These are phyloP conservation scores for Pythium rishiriense DNA, from an alignment of 352 stramenopile species.

Conservation along the genomic window DNA sequence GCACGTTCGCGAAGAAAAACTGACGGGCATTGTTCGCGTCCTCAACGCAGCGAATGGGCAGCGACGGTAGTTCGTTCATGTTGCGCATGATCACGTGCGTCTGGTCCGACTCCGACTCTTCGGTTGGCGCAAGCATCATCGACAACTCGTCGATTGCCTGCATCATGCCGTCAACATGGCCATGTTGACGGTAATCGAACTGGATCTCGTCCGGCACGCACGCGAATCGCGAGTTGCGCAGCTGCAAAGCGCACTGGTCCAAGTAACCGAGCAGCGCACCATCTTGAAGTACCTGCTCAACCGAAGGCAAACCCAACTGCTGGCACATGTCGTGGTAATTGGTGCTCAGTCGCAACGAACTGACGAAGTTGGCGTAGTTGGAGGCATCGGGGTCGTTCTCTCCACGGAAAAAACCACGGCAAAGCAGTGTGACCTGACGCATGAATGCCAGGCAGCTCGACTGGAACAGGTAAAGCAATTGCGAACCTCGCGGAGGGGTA, in stretches of 20 bases:
- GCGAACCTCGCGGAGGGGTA: conserved; percentile 42
- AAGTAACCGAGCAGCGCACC: conserved; percentile 55
- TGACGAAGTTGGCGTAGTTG: conserved; percentile 81
- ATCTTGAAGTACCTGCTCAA: conserved; percentile 59
- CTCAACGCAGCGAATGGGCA: conserved; percentile 53
- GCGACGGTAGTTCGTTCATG: conserved; percentile 45
- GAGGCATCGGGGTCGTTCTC: conserved; percentile 74
- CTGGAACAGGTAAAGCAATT: conserved; percentile 72
- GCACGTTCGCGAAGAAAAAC: conserved; percentile 68
- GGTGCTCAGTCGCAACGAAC: conserved; percentile 67
- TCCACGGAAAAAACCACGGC: conserved; percentile 73
- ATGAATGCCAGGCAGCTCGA: conserved; percentile 75
- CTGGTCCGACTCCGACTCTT: conserved; percentile 22
- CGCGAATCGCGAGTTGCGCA: conserved; percentile 47
- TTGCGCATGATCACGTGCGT: conserved; percentile 44
- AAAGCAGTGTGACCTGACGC: conserved; percentile 76
- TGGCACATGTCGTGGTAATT: conserved; percentile 78
- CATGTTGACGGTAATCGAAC: conserved; percentile 54
- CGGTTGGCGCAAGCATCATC: not conserved
- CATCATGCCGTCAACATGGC: conserved; percentile 45
- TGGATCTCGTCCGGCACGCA: conserved; percentile 50
- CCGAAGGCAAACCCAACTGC: conserved; percentile 64
- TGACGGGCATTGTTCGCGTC: conserved; percentile 33
- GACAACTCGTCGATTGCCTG: conserved; percentile 37
- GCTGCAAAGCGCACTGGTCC: conserved; percentile 47